Base-by-base conservation (phyloP, 352 stramenopile species). In the Phytopythium vexans region DNA sequence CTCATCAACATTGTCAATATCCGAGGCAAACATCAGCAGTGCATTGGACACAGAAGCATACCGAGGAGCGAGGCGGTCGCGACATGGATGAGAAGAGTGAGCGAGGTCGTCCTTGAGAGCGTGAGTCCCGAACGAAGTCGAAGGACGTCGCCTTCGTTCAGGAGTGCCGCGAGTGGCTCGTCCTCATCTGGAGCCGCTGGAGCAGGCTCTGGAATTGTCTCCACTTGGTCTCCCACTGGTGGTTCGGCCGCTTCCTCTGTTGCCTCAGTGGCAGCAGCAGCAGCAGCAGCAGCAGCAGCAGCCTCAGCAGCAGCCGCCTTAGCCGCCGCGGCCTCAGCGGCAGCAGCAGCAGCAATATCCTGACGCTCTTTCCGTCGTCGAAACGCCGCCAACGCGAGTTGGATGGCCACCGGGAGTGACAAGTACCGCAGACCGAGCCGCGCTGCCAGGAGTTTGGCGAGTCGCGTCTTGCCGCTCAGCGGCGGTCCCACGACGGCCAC, bases 401-500 rank as follows among this genome's bases (percentile, higher is more conserved):
- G 71, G 6, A 92, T 47, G 36, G 55, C 70, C 4, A 39, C 66
- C 33, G 52, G 51, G 14, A 79, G 41, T 8, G 74, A 86, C 10
- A 86, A 57, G 54, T 88, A 82, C 42, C 65, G 68, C 11, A 92
- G 59, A 3, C 55, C 49, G 32, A 89, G 53, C 14, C 60, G 62
- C 49, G 47, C 63, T 4, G 78, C 74, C 15, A 92, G 56, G 7
- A 72, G 51, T 48, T 56, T 62, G 4, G 81, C 64, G 4, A 92
- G 58, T 2, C 72, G 71, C 8, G 76, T 82, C 57, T 88, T 92
- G 2, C 81, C 78, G 15, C 52, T 58, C 11, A 74, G 62, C 32
- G 81, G 78, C 32, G 81, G 70, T 0, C 78, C 81, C 8, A 89
- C 72, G n/a, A 92, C 68, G 0, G 72, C 60, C 16, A 89, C 37